These are phyloP conservation scores for Tuber melanosporum DNA, from an alignment of 495 filamentous ascomycete species.

Conservation along the genomic window DNA sequence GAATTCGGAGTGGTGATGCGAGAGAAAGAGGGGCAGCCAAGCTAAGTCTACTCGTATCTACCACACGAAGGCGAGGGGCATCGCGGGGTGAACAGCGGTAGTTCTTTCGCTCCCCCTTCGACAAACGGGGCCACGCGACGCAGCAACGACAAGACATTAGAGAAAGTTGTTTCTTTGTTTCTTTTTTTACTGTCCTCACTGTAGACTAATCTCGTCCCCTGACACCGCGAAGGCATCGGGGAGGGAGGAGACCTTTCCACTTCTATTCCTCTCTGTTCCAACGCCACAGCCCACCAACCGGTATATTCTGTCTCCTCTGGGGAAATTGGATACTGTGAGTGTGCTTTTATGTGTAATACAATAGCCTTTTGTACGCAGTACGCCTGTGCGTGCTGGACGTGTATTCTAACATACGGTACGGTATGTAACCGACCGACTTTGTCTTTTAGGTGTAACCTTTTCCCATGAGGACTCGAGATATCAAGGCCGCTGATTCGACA, in stretches of 20 bases:
- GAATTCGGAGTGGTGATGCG: conserved; percentile 36
- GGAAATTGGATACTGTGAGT: not conserved
- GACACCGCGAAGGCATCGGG: not conserved
- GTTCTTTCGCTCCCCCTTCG: conserved; percentile 17
- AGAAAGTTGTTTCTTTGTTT: conserved; percentile 16
- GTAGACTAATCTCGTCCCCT: not conserved
- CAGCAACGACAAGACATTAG: conserved; percentile 24
- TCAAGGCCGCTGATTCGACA: not conserved
- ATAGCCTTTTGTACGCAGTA: not conserved
- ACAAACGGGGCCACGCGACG: conserved; percentile 19
- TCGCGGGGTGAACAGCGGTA: conserved; percentile 31
- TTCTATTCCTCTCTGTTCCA: conserved; percentile 14
- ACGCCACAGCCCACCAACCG: conserved; percentile 18
- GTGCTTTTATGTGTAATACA: conserved; percentile 10
- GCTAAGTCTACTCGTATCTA: not conserved
- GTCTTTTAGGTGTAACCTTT: not conserved
- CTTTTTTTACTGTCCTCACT: not conserved
- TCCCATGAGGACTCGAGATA: not conserved
- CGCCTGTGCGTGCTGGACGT: too few species aligned
- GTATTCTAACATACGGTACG: not conserved
- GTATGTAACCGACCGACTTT: not conserved
- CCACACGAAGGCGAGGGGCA: conserved; percentile 34
- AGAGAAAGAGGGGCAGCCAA: conserved; percentile 38
- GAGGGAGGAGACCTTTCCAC: not conserved
- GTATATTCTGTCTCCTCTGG: conserved; percentile 8